Conservation (phyloP, 139 green algal genomes). For the Chlamydomonas sp. region DNA sequence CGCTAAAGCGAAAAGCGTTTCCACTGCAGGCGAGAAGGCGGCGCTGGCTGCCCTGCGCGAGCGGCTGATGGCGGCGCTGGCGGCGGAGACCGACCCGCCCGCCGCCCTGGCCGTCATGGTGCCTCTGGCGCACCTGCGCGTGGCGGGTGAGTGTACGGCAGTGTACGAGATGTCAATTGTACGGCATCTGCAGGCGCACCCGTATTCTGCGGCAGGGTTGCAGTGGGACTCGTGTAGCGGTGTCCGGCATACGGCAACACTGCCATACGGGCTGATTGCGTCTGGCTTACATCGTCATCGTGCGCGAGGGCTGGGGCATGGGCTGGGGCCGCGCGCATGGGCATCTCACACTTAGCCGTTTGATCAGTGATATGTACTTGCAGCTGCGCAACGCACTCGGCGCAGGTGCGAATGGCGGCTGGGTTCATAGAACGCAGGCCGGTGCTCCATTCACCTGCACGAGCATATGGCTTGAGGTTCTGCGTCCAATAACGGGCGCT, state of each 20-base stretch:
- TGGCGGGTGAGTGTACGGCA: constrained; percentile 11
- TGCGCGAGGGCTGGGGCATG: too few relatives aligned
- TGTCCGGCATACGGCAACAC: neutral
- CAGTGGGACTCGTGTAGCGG: neutral
- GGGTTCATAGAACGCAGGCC: too few relatives aligned
- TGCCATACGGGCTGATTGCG: neutral
- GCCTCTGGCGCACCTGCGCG: constrained; percentile 69
- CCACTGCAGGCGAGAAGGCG: constrained; percentile 53
- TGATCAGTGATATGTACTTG: too few relatives aligned
- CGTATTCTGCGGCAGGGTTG: neutral
- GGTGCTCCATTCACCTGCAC: too few relatives aligned
- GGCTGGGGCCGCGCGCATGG: too few relatives aligned
- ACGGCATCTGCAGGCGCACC: neutral
- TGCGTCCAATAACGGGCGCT: too few relatives aligned
- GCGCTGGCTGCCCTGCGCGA: constrained; percentile 44
- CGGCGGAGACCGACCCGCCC: constrained; percentile 58
- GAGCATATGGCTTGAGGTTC: too few relatives aligned
- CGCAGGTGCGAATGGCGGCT: too few relatives aligned
- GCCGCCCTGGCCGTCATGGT: constrained; percentile 74
- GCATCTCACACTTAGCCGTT: too few relatives aligned
- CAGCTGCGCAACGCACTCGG: too few relatives aligned
- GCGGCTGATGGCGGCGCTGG: constrained; percentile 49
- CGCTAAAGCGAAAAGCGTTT: too few relatives aligned
- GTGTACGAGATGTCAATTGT: neutral
- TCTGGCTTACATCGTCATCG: too few relatives aligned